Evolutionary conservation across 306 rosid species (phyloP).

Genomic region (Vigna reflexopilosa): DNA sequence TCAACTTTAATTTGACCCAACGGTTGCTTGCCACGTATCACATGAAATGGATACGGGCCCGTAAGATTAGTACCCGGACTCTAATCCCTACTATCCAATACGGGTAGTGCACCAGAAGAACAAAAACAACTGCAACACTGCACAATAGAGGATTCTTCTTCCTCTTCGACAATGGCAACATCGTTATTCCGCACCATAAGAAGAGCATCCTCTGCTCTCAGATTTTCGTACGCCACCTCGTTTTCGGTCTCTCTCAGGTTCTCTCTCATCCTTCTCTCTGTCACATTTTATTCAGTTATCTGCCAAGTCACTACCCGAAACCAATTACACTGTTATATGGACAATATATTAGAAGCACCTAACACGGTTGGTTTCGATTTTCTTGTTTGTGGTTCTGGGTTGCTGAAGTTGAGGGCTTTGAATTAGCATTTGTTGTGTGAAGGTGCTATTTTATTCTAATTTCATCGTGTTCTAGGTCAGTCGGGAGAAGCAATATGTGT

Average conservation of each 20-base stretch:
- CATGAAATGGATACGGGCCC: constrained; percentile 37
- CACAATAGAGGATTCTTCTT: background rate
- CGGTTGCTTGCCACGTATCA: constrained; percentile 51
- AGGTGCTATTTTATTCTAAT: constrained; percentile 26
- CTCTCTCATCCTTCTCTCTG: constrained; percentile 10
- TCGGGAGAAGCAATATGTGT: constrained; percentile 46
- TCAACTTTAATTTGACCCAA: constrained; percentile 42
- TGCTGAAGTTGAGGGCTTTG: constrained; percentile 38
- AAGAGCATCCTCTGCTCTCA: constrained; percentile 60
- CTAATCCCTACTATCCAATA: constrained; percentile 46
- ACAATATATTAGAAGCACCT: background rate
- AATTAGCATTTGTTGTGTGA: constrained; percentile 14
- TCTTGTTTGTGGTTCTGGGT: constrained; percentile 31
- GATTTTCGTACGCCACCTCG: constrained; percentile 41
- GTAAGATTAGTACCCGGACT: constrained; percentile 40
- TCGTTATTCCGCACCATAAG: constrained; percentile 53
- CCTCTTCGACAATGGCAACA: constrained; percentile 60
- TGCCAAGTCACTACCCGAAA: background rate
- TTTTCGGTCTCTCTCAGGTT: constrained; percentile 56
- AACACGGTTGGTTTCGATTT: constrained; percentile 9
- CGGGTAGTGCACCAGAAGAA: constrained; percentile 42
- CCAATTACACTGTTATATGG: background rate
- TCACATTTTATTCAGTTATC: background rate
- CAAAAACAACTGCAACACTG: background rate
- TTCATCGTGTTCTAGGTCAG: constrained; percentile 59